Base-by-base conservation (phyloP, 371 early-diverging fungal species). In the Batkoa obscura region DNA sequence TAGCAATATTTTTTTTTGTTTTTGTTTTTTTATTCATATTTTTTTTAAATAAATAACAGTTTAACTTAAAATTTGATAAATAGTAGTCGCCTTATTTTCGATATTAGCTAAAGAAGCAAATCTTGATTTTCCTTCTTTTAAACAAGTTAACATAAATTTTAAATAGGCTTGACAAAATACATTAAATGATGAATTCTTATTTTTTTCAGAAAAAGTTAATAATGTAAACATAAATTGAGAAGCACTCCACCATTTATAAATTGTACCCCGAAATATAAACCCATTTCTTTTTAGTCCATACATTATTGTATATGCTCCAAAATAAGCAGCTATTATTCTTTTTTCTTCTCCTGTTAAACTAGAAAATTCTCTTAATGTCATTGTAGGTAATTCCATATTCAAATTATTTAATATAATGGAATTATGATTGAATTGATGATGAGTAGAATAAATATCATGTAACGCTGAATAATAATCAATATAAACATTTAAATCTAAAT, bases 391-490 rank as follows among this genome's bases (percentile, higher is more conserved):
- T 17, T 5, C 13, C 23, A 13, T 3, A 31, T 8, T 3, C 9
- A 47, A 31, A 13, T 31, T 31, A 47, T 6, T 31, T 31, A 47
- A 31, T 8, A n/a, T 31, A 23, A 31, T n/a, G 8, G 23, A n/a
- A n/a, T 17, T 31, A 6, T 47, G 47, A 13, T 47, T 31, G 31
- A 31, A 47, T 8, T n/a, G 47, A 47, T 30, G 47, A 31, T 31
- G 47, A 47, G 47, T 47, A 23, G 47, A n/a, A 47, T n/a, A n/a
- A 47, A 47, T 47, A n/a, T 47, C 47, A 47, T 47, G 47, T 31
- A 47, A 30, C 23, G 47, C 47, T 13, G 31, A 31, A 47, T 17
- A 47, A 47, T 47, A 47, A 47, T 47, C 31, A 30, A 47, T 4
- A 47, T 47, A 31, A 4, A 47, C 13, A 8, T n/a, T 17, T n/a